Evolutionary conservation across 441 rosid genomes (phyloP), one percentile per base, ranked within the genome.

Genomic region (Flueggea neowawraea): DNA sequence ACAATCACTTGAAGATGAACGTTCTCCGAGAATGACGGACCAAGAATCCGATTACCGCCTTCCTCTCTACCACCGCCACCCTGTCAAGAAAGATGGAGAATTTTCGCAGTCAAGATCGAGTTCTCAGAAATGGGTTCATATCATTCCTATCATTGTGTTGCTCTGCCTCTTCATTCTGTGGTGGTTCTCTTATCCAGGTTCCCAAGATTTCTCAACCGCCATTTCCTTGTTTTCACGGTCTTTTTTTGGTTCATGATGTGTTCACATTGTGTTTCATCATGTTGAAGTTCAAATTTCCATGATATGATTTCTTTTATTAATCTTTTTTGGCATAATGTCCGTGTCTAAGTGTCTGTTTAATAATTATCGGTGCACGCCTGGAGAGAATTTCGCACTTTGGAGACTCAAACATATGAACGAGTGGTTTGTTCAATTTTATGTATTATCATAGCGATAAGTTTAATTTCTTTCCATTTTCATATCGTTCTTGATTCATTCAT

Each of bases 101-200:
- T 10, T 47, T 47, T 47, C 50, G 14, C 61, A 52, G 58, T 31
- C 68, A 65, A 76, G 65, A 55, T 76, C 28, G 1, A 22, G 28
- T 22, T 22, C 28, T 22, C 1, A 22, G 28, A 22, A 67, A 55
- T 76, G 75, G 78, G 56, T 85, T 63, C 91, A 83, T 54, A 72
- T 66, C 16, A 72, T 89, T 76, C 94, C 88, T 39, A 52, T 72
- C 43, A 55, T 80, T 55, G 57, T 82, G 15, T 58, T 83, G n/a
- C 71, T 85, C 69, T 74, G 80, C 55, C 61, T 83, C 80, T 69
- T 82, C 79, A 71, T 71, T 16, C 94, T 85, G 57, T 89, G 91
- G 91, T 71, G 75, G 68, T 77, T 82, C 76, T 85, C 91, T 55
- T 66, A 61, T 66, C 84, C 93, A 65, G 93, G 93, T 89, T 22